Evolutionary conservation across 179 eudicot species (phyloP).

Genomic region (Spergularia azorica): DNA sequence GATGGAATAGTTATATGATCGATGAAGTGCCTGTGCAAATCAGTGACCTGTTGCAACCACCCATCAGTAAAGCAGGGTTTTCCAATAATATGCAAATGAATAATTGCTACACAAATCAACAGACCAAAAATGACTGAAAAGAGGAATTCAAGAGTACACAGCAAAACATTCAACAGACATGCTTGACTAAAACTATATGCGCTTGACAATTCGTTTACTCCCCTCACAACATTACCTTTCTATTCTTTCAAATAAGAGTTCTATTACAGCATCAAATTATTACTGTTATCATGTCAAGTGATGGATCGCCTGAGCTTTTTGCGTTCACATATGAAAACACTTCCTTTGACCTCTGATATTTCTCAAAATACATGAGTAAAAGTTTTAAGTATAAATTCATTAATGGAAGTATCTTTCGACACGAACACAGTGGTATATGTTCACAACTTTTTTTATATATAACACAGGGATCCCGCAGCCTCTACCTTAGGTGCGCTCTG

Average conservation of each 20-base stretch:
- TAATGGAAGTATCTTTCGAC: too few relatives aligned
- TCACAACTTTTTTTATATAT: too few relatives aligned
- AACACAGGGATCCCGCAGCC: too few relatives aligned
- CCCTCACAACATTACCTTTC: neutral
- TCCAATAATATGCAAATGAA: slow-evolving; percentile 7
- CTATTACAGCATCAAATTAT: too few relatives aligned
- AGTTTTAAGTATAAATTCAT: too few relatives aligned
- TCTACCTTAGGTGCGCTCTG: too few relatives aligned
- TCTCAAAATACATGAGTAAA: too few relatives aligned
- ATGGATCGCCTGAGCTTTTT: too few relatives aligned
- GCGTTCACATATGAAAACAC: too few relatives aligned
- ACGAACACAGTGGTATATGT: too few relatives aligned
- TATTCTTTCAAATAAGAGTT: neutral
- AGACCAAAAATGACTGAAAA: neutral
- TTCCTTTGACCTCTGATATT: too few relatives aligned
- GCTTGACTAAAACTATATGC: neutral
- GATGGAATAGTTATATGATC: slow-evolving; percentile 93
- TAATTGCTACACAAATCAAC: neutral
- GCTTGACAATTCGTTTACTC: neutral
- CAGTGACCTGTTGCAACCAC: slow-evolving; percentile 62
- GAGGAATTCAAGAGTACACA: neutral
- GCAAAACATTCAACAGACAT: neutral
- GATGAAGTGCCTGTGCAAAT: slow-evolving; percentile 91
- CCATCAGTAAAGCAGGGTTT: neutral
- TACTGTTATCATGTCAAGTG: too few relatives aligned